Evolutionary conservation across 2,329 filamentous ascomycete genomes (phyloP).

Genomic region (Calonectria pseudoturangicola): DNA sequence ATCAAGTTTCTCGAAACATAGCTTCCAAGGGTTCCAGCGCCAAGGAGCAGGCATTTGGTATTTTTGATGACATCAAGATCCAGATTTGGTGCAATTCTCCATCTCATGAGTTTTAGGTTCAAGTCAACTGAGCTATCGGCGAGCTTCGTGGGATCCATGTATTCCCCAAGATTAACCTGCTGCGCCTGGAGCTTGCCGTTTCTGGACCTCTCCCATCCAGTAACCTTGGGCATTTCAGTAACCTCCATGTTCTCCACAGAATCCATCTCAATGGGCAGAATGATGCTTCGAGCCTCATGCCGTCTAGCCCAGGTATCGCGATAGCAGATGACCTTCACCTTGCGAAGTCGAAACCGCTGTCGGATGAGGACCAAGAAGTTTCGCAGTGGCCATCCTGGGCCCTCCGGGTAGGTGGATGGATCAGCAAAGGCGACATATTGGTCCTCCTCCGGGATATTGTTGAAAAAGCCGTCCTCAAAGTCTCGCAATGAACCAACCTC

Average conservation of each 20-base stretch:
- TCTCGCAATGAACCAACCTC: constrained; percentile 83
- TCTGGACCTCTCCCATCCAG: constrained; percentile 93
- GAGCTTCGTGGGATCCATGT: constrained; percentile 91
- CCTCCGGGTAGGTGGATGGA: constrained; percentile 90
- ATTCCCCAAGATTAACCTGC: constrained; percentile 89
- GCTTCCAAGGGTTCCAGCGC: constrained; percentile 93
- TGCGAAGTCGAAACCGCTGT: constrained; percentile 85
- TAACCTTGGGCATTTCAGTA: constrained; percentile 86
- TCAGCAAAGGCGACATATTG: constrained; percentile 92
- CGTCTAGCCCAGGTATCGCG: constrained; percentile 86
- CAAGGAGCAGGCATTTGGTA: constrained; percentile 91
- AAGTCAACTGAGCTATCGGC: constrained; percentile 97
- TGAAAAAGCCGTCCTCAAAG: constrained; percentile 93
- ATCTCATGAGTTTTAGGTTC: constrained; percentile 99
- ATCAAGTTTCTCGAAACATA: constrained; percentile 95
- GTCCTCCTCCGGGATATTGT: constrained; percentile 81
- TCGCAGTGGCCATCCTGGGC: constrained; percentile 93
- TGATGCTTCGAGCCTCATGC: constrained; percentile 87
- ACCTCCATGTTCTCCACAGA: constrained; percentile 64
- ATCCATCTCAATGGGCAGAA: constrained; percentile 80
- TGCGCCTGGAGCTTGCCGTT: constrained; percentile 86
- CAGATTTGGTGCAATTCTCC: constrained; percentile 92
- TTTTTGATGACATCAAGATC: constrained; percentile 92
- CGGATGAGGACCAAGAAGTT: constrained; percentile 91
- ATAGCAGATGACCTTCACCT: constrained; percentile 91